Base-by-base conservation (phyloP, 2,329 filamentous ascomycete genomes). In the Colletotrichum costaricense region DNA sequence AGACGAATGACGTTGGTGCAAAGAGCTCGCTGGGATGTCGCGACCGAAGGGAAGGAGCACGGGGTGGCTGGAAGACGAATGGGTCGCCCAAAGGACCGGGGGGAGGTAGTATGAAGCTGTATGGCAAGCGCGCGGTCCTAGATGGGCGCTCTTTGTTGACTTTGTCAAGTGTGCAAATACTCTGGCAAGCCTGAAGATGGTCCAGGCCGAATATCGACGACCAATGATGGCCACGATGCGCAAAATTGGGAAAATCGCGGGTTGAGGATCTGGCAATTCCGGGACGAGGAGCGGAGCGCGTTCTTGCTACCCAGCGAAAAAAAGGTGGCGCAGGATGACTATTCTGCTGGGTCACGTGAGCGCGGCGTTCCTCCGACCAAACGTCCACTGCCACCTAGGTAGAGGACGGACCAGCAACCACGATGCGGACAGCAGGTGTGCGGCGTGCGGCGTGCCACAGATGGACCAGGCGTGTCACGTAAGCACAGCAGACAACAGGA, bases 141-240 rank as follows among this genome's bases (percentile, higher is more conserved):
- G 56, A 62, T 69, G 49, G 38, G 62, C 70, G 58, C 56, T 42
- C 55, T 42, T 42, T n/a, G 46, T 14, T 28, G 30, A 52, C 62
- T 62, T 54, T 52, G 56, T 54, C 59, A 52, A 62, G 56, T 33
- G 28, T 66, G 22, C 22, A 24, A 62, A 71, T 52, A 49, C 35
- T 66, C 28, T 60, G 49, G 35, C 38, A 67, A 64, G 52, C 57
- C 63, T 59, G 30, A 42, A 54, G 52, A 74, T 68, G 72, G 55
- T 72, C 54, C 57, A 59, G 63, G 63, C 54, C 72, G 30, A 58
- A 42, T 68, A 72, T 62, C 63, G 60, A 74, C 63, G 68, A 68
- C 72, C 72, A 74, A 74, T 68, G 72, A 74, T 74, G 72, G 72
- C 69, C 69, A 72, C 72, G 69, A 74, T 72, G 63, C 71, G 71